phyloP scores from a whole-genome alignment of 805 yeast species.

The Nakazawaea anatomiae region DNA sequence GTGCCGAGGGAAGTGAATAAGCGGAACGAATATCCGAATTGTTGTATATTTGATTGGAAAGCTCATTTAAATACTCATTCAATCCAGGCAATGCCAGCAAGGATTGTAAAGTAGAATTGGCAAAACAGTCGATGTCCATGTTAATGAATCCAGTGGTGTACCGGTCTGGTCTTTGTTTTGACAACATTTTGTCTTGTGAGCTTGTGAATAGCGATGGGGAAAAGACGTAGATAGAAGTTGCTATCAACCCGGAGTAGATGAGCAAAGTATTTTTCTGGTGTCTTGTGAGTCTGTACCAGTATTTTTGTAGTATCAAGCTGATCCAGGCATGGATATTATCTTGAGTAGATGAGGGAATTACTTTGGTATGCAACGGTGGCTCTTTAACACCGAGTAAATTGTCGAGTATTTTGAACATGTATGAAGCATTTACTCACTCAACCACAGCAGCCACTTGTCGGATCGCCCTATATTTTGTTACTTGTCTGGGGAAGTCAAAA shows the following conservation, averaged over 20 bases:
- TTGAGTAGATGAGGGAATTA: not conserved
- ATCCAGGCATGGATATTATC: not conserved
- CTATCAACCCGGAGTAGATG: not conserved
- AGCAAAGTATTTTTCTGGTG: conserved; percentile 2
- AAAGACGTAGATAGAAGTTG: conserved; percentile 23
- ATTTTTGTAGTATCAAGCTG: not conserved
- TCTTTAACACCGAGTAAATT: too few species aligned
- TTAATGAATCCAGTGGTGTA: conserved; percentile 81
- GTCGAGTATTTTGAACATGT: too few species aligned
- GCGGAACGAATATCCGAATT: conserved; percentile 8
- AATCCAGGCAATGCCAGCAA: conserved; percentile 56
- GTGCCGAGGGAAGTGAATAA: conserved; percentile 29
- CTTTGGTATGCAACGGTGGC: not conserved
- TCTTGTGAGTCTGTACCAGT: conserved; percentile 6
- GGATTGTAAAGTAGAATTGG: conserved; percentile 84
- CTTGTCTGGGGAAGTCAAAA: not conserved
- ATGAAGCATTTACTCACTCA: too few species aligned
- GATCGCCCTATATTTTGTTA: too few species aligned
- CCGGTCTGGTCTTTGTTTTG: conserved; percentile 57
- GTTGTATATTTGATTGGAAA: conserved; percentile 18
- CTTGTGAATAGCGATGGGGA: conserved; percentile 22
- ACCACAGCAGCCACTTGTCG: too few species aligned
- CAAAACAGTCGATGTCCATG: conserved; percentile 85
- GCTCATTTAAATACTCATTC: conserved; percentile 40
- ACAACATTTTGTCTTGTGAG: conserved; percentile 19